These are phyloP conservation scores for Trapa incisa DNA, from an alignment of 345 rosid genomes.

Conservation along the genomic window DNA sequence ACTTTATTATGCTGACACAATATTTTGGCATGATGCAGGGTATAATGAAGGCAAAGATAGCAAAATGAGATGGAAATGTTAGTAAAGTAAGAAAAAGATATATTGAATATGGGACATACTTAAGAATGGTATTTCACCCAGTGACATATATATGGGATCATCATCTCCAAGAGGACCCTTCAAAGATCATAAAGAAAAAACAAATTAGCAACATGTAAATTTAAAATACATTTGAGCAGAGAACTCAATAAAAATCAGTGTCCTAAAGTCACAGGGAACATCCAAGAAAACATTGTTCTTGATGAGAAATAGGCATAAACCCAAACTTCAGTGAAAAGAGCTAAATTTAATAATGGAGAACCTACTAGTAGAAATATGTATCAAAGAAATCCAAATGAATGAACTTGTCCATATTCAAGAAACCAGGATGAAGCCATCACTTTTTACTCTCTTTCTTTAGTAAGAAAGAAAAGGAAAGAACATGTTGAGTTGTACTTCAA, in stretches of 20 bases:
- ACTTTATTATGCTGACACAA: neutral
- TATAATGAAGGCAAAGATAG: neutral
- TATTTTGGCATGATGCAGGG: neutral
- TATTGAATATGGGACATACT: conserved; percentile 9
- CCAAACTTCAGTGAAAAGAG: neutral
- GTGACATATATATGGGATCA: conserved; percentile 90
- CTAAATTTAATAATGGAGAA: neutral
- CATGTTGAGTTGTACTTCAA: neutral
- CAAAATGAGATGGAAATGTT: neutral
- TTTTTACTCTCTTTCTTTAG: neutral
- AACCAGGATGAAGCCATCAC: neutral
- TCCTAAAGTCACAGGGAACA: neutral
- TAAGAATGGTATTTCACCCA: conserved; percentile 80
- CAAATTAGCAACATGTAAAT: neutral
- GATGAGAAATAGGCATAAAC: neutral
- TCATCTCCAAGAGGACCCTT: conserved; percentile 72
- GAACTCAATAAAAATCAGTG: neutral
- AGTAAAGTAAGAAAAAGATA: neutral
- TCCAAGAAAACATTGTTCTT: neutral
- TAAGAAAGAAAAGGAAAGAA: neutral
- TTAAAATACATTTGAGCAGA: neutral
- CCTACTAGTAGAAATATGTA: neutral
- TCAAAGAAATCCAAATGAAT: neutral
- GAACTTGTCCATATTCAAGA: neutral
- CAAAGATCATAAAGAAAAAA: neutral